Evolutionary conservation across 2,329 filamentous ascomycete genomes (phyloP).

Genomic region (Fusarium floridanum): DNA sequence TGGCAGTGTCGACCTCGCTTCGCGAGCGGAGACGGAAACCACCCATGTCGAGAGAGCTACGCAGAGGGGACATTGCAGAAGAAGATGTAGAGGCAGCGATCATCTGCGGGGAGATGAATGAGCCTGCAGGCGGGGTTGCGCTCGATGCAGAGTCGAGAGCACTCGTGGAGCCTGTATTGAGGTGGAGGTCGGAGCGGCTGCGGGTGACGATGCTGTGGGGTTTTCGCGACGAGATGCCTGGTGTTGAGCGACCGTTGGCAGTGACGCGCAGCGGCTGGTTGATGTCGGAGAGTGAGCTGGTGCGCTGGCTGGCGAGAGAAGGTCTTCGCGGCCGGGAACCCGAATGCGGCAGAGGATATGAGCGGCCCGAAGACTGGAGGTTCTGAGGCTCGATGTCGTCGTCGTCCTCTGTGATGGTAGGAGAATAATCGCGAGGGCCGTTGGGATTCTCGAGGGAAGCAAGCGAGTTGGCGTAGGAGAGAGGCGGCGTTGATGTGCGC

Average conservation of each 20-base stretch:
- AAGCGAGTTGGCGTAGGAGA: conserved; percentile 70
- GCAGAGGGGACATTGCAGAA: conserved; percentile 64
- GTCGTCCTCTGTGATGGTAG: conserved; percentile 67
- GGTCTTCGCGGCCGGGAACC: conserved; percentile 46
- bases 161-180: conserved; percentile 47
- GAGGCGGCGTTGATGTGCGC: conserved; percentile 69
- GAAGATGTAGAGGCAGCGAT: conserved; percentile 47
- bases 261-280: conserved; percentile 46
- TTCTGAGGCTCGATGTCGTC: conserved; percentile 53
- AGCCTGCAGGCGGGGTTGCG: conserved; percentile 46
- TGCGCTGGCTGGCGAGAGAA: conserved; percentile 51
- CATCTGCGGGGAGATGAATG: conserved; percentile 43
- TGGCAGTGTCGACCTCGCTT: conserved; percentile 69
- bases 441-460: conserved; percentile 62
- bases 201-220: conserved; percentile 50
- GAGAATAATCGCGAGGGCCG: conserved; percentile 64
- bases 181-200: conserved; percentile 64
- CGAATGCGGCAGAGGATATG: conserved; percentile 37
- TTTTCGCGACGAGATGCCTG: conserved; percentile 54
- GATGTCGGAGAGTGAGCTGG: conserved; percentile 52
- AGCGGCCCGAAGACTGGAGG: conserved; percentile 31
- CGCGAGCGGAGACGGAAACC: conserved; percentile 71
- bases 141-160: conserved; percentile 44
- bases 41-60: conserved; percentile 68
- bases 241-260: conserved; percentile 46